Base-by-base conservation (phyloP, 805 yeast genomes). In the Grigorovia yakushimaensis region DNA sequence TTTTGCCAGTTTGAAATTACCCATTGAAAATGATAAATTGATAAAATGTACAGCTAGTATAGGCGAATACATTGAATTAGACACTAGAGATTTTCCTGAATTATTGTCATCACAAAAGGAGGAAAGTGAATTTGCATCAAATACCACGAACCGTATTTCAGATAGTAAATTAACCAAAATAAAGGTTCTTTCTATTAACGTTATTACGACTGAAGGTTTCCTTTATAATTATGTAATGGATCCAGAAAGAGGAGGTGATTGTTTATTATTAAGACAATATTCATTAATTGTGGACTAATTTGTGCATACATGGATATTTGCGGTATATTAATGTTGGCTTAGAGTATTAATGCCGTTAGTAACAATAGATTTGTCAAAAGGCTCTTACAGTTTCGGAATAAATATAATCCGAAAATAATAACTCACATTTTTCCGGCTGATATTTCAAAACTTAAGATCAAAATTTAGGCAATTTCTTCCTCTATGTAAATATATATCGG, bases 191-290 rank as follows among this genome's bases (percentile, higher is more conserved):
- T 62, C 67, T 2, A 51, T 79, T 13, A 74, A 79, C 49, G 91
- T 88, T 5, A 86, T 87, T 3, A 86, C 95, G 0, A 75, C 83
- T 0, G 85, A 81, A 48, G 98, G 98, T 0, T 78, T 76, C 54
- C 83, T 85, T 54, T 84, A 82, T 57, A 85, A 84, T 44, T 91
- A 87, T 63, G 82, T 82, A 2, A 68, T 91, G 42, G 93, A 88
- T 51, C 82, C 93, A 0, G 94, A 82, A 51, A 68, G 89, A 46
- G 98, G 98, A 1, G 98, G 98, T 2, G 96, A 89, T 60, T 91
- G 98, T 66, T 77, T 83, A 38, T 68, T 88, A 51, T 68, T 85
- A 47, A 78, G 81, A 51, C 95, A 87, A 58, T 82, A 80, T 58
- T 74, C 82, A 5, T 67, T 84, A 7, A 39, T 56, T 33, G 44